phyloP scores from a whole-genome alignment of 176 grass and related monocot species.

The Avena eriantha region DNA sequence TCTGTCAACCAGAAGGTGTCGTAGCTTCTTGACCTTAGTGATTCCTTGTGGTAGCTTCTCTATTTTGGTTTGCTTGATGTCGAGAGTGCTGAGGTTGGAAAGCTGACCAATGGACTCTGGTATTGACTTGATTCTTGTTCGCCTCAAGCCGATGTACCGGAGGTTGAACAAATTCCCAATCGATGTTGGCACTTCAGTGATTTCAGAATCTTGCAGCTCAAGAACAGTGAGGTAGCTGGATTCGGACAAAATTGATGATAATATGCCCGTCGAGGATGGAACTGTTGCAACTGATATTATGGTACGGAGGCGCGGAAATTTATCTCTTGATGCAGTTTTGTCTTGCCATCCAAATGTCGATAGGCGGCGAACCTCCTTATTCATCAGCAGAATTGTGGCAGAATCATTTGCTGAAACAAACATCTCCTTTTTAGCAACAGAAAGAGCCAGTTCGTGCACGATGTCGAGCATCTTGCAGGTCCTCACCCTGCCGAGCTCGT shows the following conservation, averaged over 20 bases:
- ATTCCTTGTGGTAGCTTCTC: background rate
- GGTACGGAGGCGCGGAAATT: background rate
- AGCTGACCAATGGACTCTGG: no score
- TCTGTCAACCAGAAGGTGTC: background rate
- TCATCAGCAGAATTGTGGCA: background rate
- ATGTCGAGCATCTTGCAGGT: background rate
- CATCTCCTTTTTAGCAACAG: conserved; percentile 3
- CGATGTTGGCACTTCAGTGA: background rate
- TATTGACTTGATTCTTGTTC: no score
- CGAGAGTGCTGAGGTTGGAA: background rate
- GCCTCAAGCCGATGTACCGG: background rate
- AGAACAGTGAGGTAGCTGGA: background rate
- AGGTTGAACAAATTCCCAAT: background rate
- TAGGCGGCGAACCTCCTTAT: background rate
- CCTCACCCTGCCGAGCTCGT: background rate
- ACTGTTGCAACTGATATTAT: no score
- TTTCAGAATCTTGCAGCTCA: background rate
- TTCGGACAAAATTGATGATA: background rate
- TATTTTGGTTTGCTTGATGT: background rate
- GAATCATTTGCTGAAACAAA: background rate
- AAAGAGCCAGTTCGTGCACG: background rate
- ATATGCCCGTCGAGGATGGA: no score
- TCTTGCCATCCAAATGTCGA: background rate
- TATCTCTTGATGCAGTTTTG: no score
- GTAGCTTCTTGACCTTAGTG: background rate